A percentile compares a stretch with the other conserved stretches of the same genome.
Conservation (phyloP, 768 basidiomycete genomes). For the Dictyophora rubrovolvata region DNA sequence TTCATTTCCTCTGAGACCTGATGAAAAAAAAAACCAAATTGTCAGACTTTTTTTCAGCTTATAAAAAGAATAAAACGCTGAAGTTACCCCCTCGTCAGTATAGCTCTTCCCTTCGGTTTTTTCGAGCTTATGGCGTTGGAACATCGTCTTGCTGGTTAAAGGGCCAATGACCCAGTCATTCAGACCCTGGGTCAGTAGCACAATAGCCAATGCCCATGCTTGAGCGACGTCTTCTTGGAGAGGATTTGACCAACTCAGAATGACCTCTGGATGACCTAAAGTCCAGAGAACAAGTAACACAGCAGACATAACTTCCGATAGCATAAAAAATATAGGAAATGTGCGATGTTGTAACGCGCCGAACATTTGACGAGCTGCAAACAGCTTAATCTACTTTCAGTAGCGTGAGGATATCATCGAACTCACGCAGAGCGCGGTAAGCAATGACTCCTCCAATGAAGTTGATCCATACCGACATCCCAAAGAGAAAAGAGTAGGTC, state of each 20-base stretch:
- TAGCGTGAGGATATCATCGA: too few species aligned
- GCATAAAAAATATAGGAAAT: constrained; percentile 65
- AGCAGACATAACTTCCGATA: constrained; percentile 45
- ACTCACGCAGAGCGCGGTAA: constrained; percentile 47
- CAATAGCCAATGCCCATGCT: constrained; percentile 42
- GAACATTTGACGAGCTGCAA: constrained; percentile 61
- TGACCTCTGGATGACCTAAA: constrained; percentile 33
- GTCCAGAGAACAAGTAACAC: constrained; percentile 50
- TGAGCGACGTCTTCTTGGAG: constrained; percentile 53
- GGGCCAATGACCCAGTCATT: constrained; percentile 70
- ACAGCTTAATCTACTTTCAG: neutral
- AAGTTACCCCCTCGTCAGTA: constrained; percentile 53
- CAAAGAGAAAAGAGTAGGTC: constrained; percentile 3
- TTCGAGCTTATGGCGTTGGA: constrained; percentile 60
- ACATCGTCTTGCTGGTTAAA: constrained; percentile 66
- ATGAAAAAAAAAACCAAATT: neutral
- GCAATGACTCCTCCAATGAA: constrained; percentile 66
- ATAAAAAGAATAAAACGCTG: neutral
- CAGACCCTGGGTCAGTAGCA: constrained; percentile 38
- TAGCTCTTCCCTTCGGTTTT: constrained; percentile 62
- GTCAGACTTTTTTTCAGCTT: too few species aligned
- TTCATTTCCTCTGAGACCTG: constrained; percentile 31
- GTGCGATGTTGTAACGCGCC: constrained; percentile 61
- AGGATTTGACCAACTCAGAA: constrained; percentile 36
- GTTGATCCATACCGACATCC: constrained; percentile 41